Base-by-base conservation (phyloP, 345 rosid genomes). In the Camelina sativa region DNA sequence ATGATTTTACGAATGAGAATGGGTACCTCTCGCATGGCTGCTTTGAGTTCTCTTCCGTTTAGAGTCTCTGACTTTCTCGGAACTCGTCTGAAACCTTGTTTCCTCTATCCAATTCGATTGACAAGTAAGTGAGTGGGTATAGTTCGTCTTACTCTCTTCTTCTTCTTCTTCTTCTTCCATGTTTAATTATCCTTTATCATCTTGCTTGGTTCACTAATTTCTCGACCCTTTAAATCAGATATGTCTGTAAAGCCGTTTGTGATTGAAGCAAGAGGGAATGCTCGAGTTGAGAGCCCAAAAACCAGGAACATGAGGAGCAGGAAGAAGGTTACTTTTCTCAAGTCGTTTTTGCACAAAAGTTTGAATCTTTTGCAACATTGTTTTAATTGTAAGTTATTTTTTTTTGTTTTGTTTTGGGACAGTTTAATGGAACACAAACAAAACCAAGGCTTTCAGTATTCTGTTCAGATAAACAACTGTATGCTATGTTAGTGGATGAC, bases 401-500 rank as follows among this genome's bases (percentile, higher is more conserved):
- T 7, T 28, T 40, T 11, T 10, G 4, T 65, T 62, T 67, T 7
- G 41, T 57, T 60, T 60, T 55, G 62, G 1, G 7, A 58, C 65
- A 65, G 69, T 79, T 35, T 48, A 52, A 43, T 51, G 55, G 74
- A 74, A 87, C 93, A 37, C 76, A 84, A 16, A 69, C 71, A 53
- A 91, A 83, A 30, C 97, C 97, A 51, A 82, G 98, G 79, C 87
- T 91, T 11, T 91, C 97, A 4, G 97, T 94, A 17, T 94, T 94
- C 85, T 89, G 96, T 81, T 91, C 96, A 19, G 89, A 88, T 15
- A 88, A 90, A 54, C 98, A 94, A 72, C 80, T 94, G 23, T 91
- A 91, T 65, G 97, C 92, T 8, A 84, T 87, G 93, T 82, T 94
- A 78, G 92, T 94, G 1, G 98, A 94, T 81, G 97, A 91, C 69